phyloP scores from a whole-genome alignment of 2,329 filamentous ascomycete genomes.

The Penicillium sp. region DNA sequence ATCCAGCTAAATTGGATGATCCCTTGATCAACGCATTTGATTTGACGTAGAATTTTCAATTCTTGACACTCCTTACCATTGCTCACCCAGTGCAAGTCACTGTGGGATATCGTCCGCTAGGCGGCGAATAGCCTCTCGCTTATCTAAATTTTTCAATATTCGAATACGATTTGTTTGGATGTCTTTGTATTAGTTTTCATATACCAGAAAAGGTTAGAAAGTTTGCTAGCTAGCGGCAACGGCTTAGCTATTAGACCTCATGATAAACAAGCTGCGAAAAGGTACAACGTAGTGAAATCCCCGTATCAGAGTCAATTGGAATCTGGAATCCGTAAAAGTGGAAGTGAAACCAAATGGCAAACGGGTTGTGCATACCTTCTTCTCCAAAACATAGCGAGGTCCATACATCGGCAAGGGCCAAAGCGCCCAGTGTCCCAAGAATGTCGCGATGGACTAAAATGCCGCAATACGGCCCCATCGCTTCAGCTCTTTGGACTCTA shows the following conservation, averaged over 20 bases:
- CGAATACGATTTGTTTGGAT: neutral
- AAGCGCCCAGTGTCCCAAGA: slow-evolving; percentile 60
- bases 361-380: slow-evolving; percentile 38
- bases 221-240: neutral
- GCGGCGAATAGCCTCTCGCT: slow-evolving; percentile 1
- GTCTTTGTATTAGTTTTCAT: neutral
- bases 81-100: neutral
- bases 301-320: no score
- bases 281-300: no score
- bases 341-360: neutral
- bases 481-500: slow-evolving; percentile 49
- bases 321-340: neutral
- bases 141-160: neutral
- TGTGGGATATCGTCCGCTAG: slow-evolving; percentile 1
- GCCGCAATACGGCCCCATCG: slow-evolving; percentile 56
- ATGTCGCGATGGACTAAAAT: slow-evolving; percentile 57
- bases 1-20: slow-evolving; percentile 10
- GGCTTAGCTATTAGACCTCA: no score
- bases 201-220: neutral
- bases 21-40: neutral
- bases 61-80: neutral
- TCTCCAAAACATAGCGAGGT: slow-evolving; percentile 56
- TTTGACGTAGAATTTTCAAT: neutral
- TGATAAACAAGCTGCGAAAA: no score
- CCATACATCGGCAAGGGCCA: slow-evolving; percentile 64